Evolutionary conservation across 2,329 filamentous ascomycete species (phyloP).

Genomic region (Cordyceps sp.): DNA sequence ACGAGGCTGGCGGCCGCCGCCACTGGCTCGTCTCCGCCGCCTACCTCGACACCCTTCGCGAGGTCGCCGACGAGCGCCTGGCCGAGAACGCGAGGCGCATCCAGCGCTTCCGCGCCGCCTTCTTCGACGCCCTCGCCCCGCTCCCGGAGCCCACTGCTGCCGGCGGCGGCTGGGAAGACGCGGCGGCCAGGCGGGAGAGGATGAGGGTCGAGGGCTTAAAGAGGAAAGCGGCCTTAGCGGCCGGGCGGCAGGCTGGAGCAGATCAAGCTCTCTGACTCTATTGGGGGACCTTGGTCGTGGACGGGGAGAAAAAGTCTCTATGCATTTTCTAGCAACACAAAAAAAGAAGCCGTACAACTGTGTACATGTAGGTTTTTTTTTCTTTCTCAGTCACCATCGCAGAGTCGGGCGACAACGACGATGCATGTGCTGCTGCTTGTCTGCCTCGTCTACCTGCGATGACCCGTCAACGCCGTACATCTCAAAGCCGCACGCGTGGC

Average conservation of each 20-base stretch:
- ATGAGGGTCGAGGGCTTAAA: conserved; percentile 42
- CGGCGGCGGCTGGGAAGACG: conserved; percentile 37
- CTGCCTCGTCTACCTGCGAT: too few species aligned
- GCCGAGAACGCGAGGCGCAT: conserved; percentile 51
- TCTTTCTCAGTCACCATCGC: too few species aligned
- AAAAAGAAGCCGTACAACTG: too few species aligned
- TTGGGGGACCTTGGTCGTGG: too few species aligned
- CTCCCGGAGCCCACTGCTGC: conserved; percentile 12
- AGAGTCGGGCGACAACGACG: too few species aligned
- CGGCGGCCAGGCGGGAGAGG: conserved; percentile 30
- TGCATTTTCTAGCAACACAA: too few species aligned
- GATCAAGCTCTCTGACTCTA: background rate
- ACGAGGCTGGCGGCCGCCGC: conserved; percentile 17
- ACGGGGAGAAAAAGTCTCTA: too few species aligned
- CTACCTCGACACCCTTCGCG: conserved; percentile 51
- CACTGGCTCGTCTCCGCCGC: conserved; percentile 40
- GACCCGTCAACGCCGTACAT: too few species aligned
- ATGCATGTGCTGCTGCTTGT: too few species aligned
- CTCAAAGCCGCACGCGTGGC: too few species aligned
- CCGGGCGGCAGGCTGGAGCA: conserved; percentile 1
- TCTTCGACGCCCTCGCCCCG: conserved; percentile 19
- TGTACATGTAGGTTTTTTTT: too few species aligned
- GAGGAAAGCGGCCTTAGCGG: conserved; percentile 26
- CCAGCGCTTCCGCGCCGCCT: conserved; percentile 39
- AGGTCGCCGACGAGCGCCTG: conserved; percentile 61